Percentiles rank a stretch among this genome's conserved stretches.
Conservation (phyloP, 2,329 filamentous ascomycete genomes). For the Scedosporium apiospermum region DNA sequence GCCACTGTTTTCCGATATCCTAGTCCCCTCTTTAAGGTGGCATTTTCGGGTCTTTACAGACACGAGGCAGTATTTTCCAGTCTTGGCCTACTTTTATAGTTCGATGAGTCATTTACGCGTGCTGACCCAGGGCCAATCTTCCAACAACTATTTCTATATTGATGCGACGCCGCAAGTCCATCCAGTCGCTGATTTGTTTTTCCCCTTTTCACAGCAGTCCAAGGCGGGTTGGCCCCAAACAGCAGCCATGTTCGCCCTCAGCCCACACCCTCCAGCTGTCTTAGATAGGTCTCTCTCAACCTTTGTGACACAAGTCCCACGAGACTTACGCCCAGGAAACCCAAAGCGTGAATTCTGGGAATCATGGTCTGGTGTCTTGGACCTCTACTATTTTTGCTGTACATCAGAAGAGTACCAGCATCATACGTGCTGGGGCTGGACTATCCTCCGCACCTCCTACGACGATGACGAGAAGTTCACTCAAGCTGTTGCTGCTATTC, state of each 20-base stretch:
- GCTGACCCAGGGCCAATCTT: too few relatives aligned
- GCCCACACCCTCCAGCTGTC: constrained; percentile 7
- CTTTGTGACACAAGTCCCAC: neutral
- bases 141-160: too few relatives aligned
- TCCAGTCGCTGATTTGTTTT: too few relatives aligned
- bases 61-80: too few relatives aligned
- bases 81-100: too few relatives aligned
- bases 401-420: constrained; percentile 4
- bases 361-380: neutral
- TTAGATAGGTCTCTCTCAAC: constrained; percentile 1
- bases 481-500: constrained; percentile 5
- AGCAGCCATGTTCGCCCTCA: constrained; percentile 1
- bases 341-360: neutral
- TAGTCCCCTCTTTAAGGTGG: too few relatives aligned
- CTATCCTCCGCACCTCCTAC: constrained; percentile 8
- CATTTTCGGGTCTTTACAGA: too few relatives aligned
- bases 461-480: constrained; percentile 4
- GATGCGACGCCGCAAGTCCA: too few relatives aligned
- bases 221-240: neutral
- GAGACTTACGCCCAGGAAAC: neutral
- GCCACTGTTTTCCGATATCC: too few relatives aligned
- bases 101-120: too few relatives aligned
- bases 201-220: too few relatives aligned
- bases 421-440: constrained; percentile 8
- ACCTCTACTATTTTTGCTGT: neutral